A percentile compares a stretch with the other conserved stretches of the same genome.
phyloP scores from a whole-genome alignment of 208 protist species.

The Leishmania braziliensis region DNA sequence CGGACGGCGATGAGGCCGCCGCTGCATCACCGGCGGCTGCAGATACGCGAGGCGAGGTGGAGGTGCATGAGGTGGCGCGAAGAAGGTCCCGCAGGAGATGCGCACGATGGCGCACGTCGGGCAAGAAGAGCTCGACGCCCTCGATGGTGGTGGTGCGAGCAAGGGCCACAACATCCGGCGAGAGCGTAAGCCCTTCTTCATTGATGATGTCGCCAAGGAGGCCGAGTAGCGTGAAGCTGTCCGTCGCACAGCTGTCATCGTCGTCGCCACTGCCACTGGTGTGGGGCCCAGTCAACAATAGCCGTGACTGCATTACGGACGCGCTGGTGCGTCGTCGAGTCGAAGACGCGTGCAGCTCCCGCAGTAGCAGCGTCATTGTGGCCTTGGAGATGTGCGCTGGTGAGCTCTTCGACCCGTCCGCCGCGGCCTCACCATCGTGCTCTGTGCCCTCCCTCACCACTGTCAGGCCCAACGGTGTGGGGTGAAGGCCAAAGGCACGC shows the following conservation, averaged over 20 bases:
- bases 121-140: conserved; percentile 82
- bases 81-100: conserved; percentile 72
- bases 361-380: conserved; percentile 32
- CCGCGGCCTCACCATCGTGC: not conserved
- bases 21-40: not conserved
- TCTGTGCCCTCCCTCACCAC: conserved; percentile 18
- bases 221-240: conserved; percentile 50
- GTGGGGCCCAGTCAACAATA: not conserved
- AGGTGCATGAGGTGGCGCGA: conserved; percentile 8
- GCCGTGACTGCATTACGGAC: not conserved
- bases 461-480: conserved; percentile 45
- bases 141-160: conserved; percentile 60
- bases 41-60: not conserved
- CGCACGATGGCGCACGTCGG: conserved; percentile 56
- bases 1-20: not conserved
- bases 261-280: conserved; percentile 13
- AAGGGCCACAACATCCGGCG: conserved; percentile 46
- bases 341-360: conserved; percentile 34
- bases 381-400: conserved; percentile 12
- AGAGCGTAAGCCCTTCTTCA: conserved; percentile 58
- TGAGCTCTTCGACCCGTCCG: conserved; percentile 6
- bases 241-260: not conserved
- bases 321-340: conserved; percentile 14
- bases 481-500: conserved; percentile 73
- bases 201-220: conserved; percentile 78